These are phyloP conservation scores for Allantophomopsis lycopodina DNA, from an alignment of 2,329 filamentous ascomycete genomes.

Conservation along the genomic window DNA sequence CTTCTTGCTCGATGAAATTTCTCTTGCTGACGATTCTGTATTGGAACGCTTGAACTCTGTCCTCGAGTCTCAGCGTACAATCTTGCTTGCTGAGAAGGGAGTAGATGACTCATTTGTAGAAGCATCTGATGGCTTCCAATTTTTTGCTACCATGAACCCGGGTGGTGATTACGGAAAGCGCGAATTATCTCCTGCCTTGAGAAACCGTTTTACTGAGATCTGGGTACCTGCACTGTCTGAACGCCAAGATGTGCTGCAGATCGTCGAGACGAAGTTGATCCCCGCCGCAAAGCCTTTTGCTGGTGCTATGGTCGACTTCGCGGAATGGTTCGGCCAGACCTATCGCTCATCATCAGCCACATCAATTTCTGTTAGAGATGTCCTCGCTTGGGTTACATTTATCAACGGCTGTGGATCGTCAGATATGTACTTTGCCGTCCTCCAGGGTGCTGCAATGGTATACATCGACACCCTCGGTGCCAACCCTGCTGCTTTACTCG, in stretches of 20 bases:
- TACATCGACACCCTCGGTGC: constrained; percentile 93
- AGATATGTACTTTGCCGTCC: constrained; percentile 30
- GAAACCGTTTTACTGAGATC: constrained; percentile 97
- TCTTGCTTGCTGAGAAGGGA: constrained; percentile 90
- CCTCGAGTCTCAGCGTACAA: constrained; percentile 72
- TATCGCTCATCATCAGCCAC: constrained; percentile 66
- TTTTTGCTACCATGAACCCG: constrained; percentile 98
- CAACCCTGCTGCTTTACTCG: constrained; percentile 79
- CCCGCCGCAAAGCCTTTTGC: constrained; percentile 42
- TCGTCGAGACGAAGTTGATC: constrained; percentile 64
- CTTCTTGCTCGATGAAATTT: constrained; percentile 96
- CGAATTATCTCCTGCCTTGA: constrained; percentile 84
- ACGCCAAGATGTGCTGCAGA: constrained; percentile 73
- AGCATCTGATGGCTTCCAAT: constrained; percentile 73
- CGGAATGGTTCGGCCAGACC: constrained; percentile 78
- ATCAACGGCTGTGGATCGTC: constrained; percentile 48
- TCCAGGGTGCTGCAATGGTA: constrained; percentile 89
- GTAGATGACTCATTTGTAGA: constrained; percentile 67
- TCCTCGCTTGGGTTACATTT: constrained; percentile 88
- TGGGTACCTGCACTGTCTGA: constrained; percentile 89
- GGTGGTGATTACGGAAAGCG: constrained; percentile 98
- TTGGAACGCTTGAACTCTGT: constrained; percentile 94
- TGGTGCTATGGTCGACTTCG: constrained; percentile 66
- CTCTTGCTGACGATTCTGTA: constrained; percentile 92
- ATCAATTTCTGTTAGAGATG: constrained; percentile 80